A percentile compares a stretch with the other conserved stretches of the same genome.
Conservation (phyloP, 192 early-diverging fungal genomes). For the Mortierella alpina region DNA sequence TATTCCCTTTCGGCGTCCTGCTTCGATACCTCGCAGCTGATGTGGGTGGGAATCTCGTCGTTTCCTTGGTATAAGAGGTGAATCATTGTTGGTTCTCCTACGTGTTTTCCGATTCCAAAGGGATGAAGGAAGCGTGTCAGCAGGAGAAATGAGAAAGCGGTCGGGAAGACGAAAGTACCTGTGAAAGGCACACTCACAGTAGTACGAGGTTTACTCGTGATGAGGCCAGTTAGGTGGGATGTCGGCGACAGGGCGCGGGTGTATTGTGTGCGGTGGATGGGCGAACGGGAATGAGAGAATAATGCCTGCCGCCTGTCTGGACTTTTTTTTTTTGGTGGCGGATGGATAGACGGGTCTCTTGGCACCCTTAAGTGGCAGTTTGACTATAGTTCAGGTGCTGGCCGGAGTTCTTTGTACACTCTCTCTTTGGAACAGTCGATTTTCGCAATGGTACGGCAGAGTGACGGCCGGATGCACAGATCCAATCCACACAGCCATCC, state of each 20-base stretch:
- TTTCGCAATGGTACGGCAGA: slow-evolving; percentile 30
- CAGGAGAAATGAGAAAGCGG: no score
- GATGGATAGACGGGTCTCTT: no score
- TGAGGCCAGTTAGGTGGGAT: no score
- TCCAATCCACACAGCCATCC: background rate
- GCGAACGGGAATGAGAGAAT: background rate
- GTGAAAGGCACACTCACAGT: no score
- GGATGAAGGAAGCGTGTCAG: background rate
- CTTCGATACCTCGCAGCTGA: slow-evolving; percentile 40
- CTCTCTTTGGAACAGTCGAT: slow-evolving; percentile 44
- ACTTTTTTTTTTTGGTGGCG: slow-evolving; percentile 6
- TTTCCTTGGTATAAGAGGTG: slow-evolving; percentile 33
- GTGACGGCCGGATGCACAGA: background rate
- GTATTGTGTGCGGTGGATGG: background rate
- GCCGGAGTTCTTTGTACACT: slow-evolving; percentile 10
- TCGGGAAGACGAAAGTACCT: no score
- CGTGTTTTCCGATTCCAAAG: background rate
- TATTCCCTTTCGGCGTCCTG: slow-evolving; percentile 51
- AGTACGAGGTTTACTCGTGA: no score
- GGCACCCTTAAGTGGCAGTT: background rate
- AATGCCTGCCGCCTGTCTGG: background rate
- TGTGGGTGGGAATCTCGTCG: slow-evolving; percentile 60
- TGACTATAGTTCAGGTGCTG: no score
- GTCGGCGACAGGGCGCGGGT: background rate
- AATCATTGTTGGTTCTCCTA: slow-evolving; percentile 13